A percentile compares a stretch with the other conserved stretches of the same genome.
Evolutionary conservation across 805 yeast genomes (phyloP).

Genomic region (Scheffersomyces spartinae): DNA sequence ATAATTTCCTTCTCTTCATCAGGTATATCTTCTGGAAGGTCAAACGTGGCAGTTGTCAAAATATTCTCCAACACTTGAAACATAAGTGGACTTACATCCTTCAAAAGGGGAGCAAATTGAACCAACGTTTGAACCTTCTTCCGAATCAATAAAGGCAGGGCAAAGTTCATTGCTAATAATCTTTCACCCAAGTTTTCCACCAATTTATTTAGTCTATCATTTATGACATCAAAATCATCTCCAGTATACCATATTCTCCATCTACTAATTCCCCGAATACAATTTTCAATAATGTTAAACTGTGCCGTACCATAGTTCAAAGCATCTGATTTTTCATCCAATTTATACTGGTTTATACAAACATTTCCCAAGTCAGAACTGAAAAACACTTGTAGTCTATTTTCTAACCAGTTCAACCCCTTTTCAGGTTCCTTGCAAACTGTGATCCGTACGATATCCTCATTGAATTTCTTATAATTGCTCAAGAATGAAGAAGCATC

Average conservation of each 20-base stretch:
- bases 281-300: constrained; percentile 77
- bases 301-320: constrained; percentile 71
- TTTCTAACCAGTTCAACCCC: constrained; percentile 73
- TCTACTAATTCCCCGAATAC: constrained; percentile 83
- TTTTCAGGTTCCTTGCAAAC: constrained; percentile 79
- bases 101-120: constrained; percentile 83
- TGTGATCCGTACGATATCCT: constrained; percentile 81
- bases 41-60: constrained; percentile 72
- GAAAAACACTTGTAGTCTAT: constrained; percentile 61
- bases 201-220: constrained; percentile 37
- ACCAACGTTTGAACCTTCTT: constrained; percentile 88
- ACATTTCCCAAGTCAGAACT: constrained; percentile 55
- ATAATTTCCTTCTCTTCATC: constrained; percentile 73
- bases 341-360: constrained; percentile 42
- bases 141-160: constrained; percentile 71
- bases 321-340: constrained; percentile 53
- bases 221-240: constrained; percentile 40
- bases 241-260: constrained; percentile 89
- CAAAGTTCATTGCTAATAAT: constrained; percentile 60
- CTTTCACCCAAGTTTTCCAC: constrained; percentile 66
- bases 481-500: constrained; percentile 68
- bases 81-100: constrained; percentile 63
- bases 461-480: constrained; percentile 73
- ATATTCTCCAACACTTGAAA: constrained; percentile 79
- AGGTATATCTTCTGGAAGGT: constrained; percentile 52